Evolutionary conservation across 1,139 yeast genomes (phyloP), one percentile per base, ranked within the genome.

Genomic region (Martiniozyma asiatica): DNA sequence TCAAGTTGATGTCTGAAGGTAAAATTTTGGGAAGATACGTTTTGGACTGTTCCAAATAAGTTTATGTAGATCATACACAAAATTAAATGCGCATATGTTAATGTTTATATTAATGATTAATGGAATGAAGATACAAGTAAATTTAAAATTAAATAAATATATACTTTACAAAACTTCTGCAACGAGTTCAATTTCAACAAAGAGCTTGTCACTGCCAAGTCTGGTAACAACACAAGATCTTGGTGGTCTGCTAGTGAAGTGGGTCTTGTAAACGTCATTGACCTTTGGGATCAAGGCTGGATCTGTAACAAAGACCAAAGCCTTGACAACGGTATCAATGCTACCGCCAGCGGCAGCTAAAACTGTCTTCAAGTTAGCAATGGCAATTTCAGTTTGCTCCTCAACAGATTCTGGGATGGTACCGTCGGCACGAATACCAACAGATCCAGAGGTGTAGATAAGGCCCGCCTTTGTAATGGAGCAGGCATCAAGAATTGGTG

Each of bases 21-120:
- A 63, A 71, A 57, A 71, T 76, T 50, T 58, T 73, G 48, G 87
- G 87, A 48, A 70, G 85, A 63, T 73, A 73, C 56, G 89, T 78
- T 37, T 77, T 76, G 44, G 87, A 77, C 58, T 73, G 78, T 22
- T 53, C 64, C 37, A 69, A 70, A 56, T 73, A 40, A 34, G 14
- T 30, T 22, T 10, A 17, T 17, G n/a, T n/a, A n/a, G n/a, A n/a
- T n/a, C n/a, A n/a, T n/a, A n/a, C n/a, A n/a, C n/a, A n/a, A n/a
- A n/a, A n/a, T n/a, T n/a, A n/a, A n/a, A n/a, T n/a, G n/a, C n/a
- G n/a, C n/a, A n/a, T n/a, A n/a, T 9, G n/a, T 19, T 19, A 19
- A 5, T 19, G n/a, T 19, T 10, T 10, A 19, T 19, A 19, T 10
- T 19, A 10, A 8, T 19, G n/a, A 10, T 10, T 10, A 19, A 19